Base-by-base conservation (phyloP, 495 filamentous ascomycete species). In the Talaromyces liani region DNA sequence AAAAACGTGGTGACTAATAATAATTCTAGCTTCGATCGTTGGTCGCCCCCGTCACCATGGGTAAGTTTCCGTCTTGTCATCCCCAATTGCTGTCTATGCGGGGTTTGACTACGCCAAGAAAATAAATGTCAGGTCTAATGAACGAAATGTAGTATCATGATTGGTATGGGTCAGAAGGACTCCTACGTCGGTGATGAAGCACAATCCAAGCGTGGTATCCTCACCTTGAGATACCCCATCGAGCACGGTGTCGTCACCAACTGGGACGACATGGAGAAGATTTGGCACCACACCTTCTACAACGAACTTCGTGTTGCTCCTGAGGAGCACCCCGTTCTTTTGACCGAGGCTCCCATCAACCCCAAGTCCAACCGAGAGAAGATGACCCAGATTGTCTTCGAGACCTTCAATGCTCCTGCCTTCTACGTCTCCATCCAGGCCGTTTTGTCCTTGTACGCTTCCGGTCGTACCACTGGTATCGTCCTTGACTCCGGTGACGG, bases 381-480 rank as follows among this genome's bases (percentile, higher is more conserved):
- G 87, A 97, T 98, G 91, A 98, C 94, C 66, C 95, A 98, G 83
- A 98, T 98, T 70, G 95, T 98, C 77, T 98, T 98, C 88, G 94
- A 98, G 86, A 98, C 94, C 71, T 98, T 98, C 88, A 98, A 98
- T 84, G 95, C 95, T 72, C 94, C 94, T 70, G 94, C 94, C 70
- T 97, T 98, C 87, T 98, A 97, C 85, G 94, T 97, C 83, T 98
- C 94, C 73, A 98, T 98, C 84, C 94, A 98, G 88, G 94, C 94
- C 77, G 95, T 98, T 68, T 85, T 98, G 68, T 98, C 94, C 65
- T 87, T 98, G 82, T 98, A 98, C 82, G 94, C 94, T 72, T 98
- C 94, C 76, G 95, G 94, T 86, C 93, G 95, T 92, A 98, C 94
- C 82, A 98, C 94, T 65, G 94, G 94, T 92, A 98, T 98, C 81